A percentile compares a stretch with the other conserved stretches of the same genome.
phyloP scores from a whole-genome alignment of 345 rosid species.

The Bruguiera gymnorhiza region DNA sequence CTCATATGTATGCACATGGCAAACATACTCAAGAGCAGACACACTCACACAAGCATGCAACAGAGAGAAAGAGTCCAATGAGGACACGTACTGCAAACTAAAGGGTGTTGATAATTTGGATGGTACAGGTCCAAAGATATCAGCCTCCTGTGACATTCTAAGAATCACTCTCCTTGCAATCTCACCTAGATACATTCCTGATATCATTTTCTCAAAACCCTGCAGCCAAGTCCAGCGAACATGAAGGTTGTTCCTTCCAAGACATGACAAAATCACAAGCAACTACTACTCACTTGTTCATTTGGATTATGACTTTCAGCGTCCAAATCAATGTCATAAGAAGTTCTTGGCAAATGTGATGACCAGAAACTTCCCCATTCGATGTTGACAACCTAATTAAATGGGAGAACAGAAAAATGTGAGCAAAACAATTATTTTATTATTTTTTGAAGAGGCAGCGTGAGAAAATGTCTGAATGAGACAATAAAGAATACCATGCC shows the following conservation, averaged over 20 bases:
- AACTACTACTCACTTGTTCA: slow-evolving; percentile 56
- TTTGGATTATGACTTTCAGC: slow-evolving; percentile 77
- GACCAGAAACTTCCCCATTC: slow-evolving; percentile 99
- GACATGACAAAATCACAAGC: neutral
- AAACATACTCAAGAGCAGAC: neutral
- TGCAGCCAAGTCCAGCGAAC: slow-evolving; percentile 28
- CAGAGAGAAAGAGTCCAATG: slow-evolving; percentile 4
- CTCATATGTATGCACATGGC: no score
- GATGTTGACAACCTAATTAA: slow-evolving; percentile 80
- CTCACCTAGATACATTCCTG: slow-evolving; percentile 97
- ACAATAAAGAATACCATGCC: slow-evolving; percentile 66
- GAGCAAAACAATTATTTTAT: slow-evolving; percentile 1
- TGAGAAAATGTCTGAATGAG: neutral
- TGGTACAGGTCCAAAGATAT: slow-evolving; percentile 64
- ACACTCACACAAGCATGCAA: neutral
- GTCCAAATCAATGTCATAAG: slow-evolving; percentile 85
- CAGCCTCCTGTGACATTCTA: slow-evolving; percentile 66
- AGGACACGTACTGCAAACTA: slow-evolving; percentile 49
- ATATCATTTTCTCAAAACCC: slow-evolving; percentile 99
- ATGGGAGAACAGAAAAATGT: slow-evolving; percentile 1
- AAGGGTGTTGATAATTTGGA: slow-evolving; percentile 50
- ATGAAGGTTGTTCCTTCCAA: neutral
- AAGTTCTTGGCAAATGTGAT: slow-evolving; percentile 89
- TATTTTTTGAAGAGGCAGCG: neutral
- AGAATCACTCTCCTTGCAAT: slow-evolving; percentile 87